Evolutionary conservation across 2,329 filamentous ascomycete genomes (phyloP).

Genomic region (Coniella lustricola): DNA sequence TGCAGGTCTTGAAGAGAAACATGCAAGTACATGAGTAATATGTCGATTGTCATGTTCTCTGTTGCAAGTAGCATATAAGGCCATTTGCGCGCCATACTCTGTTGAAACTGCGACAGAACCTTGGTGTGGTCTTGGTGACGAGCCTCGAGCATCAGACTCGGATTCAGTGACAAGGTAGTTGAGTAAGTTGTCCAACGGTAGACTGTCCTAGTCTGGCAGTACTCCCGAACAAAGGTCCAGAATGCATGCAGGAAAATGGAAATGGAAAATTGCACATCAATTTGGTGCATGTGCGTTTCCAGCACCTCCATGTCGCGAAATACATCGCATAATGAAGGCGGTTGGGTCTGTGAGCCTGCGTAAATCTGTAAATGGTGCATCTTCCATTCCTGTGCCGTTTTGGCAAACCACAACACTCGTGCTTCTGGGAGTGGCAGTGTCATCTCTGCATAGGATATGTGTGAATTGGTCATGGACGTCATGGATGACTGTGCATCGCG

Average conservation of each 20-base stretch:
- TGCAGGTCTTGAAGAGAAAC: slow-evolving; percentile 59
- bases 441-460: slow-evolving; percentile 63
- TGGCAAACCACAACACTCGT: slow-evolving; percentile 58
- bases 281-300: slow-evolving; percentile 36
- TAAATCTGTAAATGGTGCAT: slow-evolving; percentile 41
- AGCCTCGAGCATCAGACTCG: slow-evolving; percentile 37
- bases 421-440: slow-evolving; percentile 58
- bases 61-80: slow-evolving; percentile 36
- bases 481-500: slow-evolving; percentile 63
- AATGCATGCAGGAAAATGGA: slow-evolving; percentile 58
- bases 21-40: slow-evolving; percentile 58
- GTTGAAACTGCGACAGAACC: slow-evolving; percentile 43
- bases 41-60: slow-evolving; percentile 41
- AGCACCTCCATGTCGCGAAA: slow-evolving; percentile 50
- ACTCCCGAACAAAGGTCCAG: slow-evolving; percentile 61
- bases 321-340: slow-evolving; percentile 48
- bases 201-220: slow-evolving; percentile 49
- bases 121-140: slow-evolving; percentile 58
- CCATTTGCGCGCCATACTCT: slow-evolving; percentile 33
- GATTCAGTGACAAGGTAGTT: slow-evolving; percentile 30
- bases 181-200: slow-evolving; percentile 41
- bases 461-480: slow-evolving; percentile 55
- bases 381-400: slow-evolving; percentile 59
- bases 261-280: slow-evolving; percentile 51
- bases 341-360: slow-evolving; percentile 30